A percentile compares a stretch with the other conserved stretches of the same genome.
Evolutionary conservation across 73 alveolate genomes (phyloP).

Genomic region (Paramecium octaurelia): DNA sequence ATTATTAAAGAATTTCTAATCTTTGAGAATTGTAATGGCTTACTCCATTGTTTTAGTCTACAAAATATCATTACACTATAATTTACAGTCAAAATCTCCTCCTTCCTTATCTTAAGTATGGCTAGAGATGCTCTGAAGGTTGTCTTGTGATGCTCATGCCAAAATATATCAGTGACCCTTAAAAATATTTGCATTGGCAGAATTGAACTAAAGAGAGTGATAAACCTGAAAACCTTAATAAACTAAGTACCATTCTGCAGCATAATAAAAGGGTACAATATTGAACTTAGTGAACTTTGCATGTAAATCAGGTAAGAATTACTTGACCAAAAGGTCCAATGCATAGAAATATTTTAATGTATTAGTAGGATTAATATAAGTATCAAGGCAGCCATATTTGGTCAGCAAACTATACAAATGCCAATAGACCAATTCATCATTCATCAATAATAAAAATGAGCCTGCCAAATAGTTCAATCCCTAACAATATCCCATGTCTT

Average conservation of each 20-base stretch:
- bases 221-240: neutral
- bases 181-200: slow-evolving; percentile 49
- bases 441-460: slow-evolving; percentile 45
- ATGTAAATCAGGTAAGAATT: slow-evolving; percentile 53
- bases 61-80: neutral
- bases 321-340: neutral
- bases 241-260: slow-evolving; percentile 47
- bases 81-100: neutral
- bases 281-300: slow-evolving; percentile 26
- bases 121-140: slow-evolving; percentile 53
- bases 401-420: slow-evolving; percentile 52
- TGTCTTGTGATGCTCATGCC: slow-evolving; percentile 45
- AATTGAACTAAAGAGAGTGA: slow-evolving; percentile 59
- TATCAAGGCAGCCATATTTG: slow-evolving; percentile 48
- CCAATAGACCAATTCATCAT: slow-evolving; percentile 57
- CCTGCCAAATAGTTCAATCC: slow-evolving; percentile 57
- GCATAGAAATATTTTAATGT: slow-evolving; percentile 45
- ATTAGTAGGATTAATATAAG: slow-evolving; percentile 45
- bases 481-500: slow-evolving; percentile 66
- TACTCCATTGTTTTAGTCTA: slow-evolving; percentile 41
- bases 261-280: slow-evolving; percentile 54
- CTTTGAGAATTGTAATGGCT: slow-evolving; percentile 33
- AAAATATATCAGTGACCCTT: slow-evolving; percentile 55
- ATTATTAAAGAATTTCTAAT: slow-evolving; percentile 1
- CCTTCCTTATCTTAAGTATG: slow-evolving; percentile 43